phyloP scores from a whole-genome alignment of 371 early-diverging fungal genomes.

The Mortierella sp. region DNA sequence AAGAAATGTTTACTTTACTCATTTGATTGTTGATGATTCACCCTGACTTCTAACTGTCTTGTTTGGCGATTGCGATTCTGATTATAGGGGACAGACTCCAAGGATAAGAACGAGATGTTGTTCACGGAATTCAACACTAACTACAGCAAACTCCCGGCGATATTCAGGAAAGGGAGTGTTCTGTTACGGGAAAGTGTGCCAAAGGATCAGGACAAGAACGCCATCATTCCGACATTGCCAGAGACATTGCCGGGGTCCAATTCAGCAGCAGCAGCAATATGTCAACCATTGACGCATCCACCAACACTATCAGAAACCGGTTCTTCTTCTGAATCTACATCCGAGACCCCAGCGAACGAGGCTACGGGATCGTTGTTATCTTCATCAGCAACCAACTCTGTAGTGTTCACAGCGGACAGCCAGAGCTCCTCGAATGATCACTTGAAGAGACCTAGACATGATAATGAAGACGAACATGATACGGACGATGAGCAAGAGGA shows the following conservation, averaged over 20 bases:
- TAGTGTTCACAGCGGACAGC: not conserved
- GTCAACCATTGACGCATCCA: not conserved
- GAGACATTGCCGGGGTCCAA: conserved; percentile 48
- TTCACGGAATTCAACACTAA: conserved; percentile 87
- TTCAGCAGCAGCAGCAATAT: conserved; percentile 14
- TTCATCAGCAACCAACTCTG: not conserved
- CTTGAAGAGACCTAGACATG: conserved; percentile 12
- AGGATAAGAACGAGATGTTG: conserved; percentile 91
- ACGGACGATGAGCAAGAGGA: not conserved
- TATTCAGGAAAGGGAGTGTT: conserved; percentile 89
- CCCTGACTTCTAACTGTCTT: too few species aligned
- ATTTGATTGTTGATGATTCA: not conserved
- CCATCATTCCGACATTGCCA: conserved; percentile 39
- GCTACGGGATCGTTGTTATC: conserved; percentile 1
- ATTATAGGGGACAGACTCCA: conserved; percentile 78
- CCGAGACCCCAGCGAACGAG: not conserved
- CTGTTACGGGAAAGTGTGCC: conserved; percentile 71
- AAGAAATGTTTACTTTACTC: not conserved
- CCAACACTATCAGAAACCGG: not conserved
- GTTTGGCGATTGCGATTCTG: too few species aligned
- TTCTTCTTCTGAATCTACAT: not conserved
- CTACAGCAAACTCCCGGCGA: conserved; percentile 83
- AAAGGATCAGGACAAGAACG: conserved; percentile 34
- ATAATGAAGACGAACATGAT: conserved; percentile 7
- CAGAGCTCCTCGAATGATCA: not conserved